phyloP scores from a whole-genome alignment of 108 stramenopile genomes.

The Asterionellopsis glacialis region DNA sequence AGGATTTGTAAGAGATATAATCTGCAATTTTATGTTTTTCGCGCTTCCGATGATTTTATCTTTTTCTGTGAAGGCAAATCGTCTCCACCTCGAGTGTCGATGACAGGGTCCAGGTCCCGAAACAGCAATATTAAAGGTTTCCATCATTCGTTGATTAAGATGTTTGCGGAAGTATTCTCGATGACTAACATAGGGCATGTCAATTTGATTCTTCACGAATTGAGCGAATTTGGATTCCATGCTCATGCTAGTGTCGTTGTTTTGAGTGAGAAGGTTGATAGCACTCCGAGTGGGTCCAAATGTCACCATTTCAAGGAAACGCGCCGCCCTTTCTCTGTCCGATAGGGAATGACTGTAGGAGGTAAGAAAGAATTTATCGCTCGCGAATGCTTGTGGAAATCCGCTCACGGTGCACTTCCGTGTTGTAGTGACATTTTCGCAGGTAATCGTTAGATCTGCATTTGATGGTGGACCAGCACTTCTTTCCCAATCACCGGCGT shows the following conservation, averaged over 20 bases:
- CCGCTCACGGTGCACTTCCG: too few relatives aligned
- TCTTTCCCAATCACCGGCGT: not conserved
- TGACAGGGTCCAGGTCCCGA: not conserved
- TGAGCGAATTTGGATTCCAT: constrained; percentile 2
- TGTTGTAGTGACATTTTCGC: too few relatives aligned
- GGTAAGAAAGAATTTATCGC: too few relatives aligned
- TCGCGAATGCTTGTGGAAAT: too few relatives aligned
- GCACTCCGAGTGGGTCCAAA: constrained; percentile 22
- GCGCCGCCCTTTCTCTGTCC: constrained; percentile 1
- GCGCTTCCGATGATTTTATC: not conserved
- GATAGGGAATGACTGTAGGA: too few relatives aligned
- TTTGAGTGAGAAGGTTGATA: not conserved
- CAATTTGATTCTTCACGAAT: constrained; percentile 12
- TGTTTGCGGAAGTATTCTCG: constrained; percentile 30
- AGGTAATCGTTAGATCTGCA: too few relatives aligned
- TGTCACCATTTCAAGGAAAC: constrained; percentile 21
- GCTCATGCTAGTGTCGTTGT: too few relatives aligned
- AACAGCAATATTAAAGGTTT: constrained; percentile 9
- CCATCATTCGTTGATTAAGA: constrained; percentile 19
- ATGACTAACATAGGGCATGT: constrained; percentile 6
- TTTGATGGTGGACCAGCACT: too few relatives aligned
- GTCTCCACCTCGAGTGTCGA: not conserved
- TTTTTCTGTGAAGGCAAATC: constrained; percentile 10
- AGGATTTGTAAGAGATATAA: too few relatives aligned
- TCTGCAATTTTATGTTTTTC: too few relatives aligned